These are phyloP conservation scores for Mycosphaerella arachidis DNA, from an alignment of 2,329 filamentous ascomycete species.

Conservation along the genomic window DNA sequence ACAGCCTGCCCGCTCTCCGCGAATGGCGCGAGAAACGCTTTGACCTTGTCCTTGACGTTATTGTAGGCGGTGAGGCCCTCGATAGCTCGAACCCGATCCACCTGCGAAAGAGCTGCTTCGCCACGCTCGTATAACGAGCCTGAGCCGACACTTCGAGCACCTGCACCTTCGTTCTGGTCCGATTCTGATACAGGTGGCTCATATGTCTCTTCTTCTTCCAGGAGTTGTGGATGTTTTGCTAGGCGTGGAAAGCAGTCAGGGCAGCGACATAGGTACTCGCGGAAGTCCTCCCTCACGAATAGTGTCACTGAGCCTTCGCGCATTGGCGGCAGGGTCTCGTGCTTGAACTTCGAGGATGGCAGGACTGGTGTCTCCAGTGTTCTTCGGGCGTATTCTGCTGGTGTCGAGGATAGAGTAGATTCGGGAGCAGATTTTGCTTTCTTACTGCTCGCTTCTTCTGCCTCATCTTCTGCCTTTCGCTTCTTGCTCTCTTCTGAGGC, in stretches of 20 bases:
- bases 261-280: slow-evolving; percentile 78
- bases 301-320: slow-evolving; percentile 66
- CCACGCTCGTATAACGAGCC: slow-evolving; percentile 85
- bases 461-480: slow-evolving; percentile 44
- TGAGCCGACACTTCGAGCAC: slow-evolving; percentile 57
- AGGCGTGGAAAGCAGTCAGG: slow-evolving; percentile 71
- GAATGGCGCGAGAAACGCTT: slow-evolving; percentile 88
- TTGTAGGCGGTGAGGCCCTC: slow-evolving; percentile 98
- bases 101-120: slow-evolving; percentile 83
- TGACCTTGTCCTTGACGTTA: slow-evolving; percentile 91
- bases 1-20: slow-evolving; percentile 86
- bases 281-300: slow-evolving; percentile 76
- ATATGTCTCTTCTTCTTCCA: slow-evolving; percentile 92
- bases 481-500: slow-evolving; percentile 30
- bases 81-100: slow-evolving; percentile 89
- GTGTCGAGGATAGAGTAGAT: not conserved
- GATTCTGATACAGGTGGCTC: slow-evolving; percentile 75
- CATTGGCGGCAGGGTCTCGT: slow-evolving; percentile 50
- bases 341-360: slow-evolving; percentile 16
- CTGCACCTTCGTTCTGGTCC: slow-evolving; percentile 50
- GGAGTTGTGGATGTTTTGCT: slow-evolving; percentile 67
- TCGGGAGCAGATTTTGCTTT: slow-evolving; percentile 24
- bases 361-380: slow-evolving; percentile 1
- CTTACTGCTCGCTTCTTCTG: slow-evolving; percentile 26
- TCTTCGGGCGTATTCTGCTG: not conserved